These are phyloP conservation scores for Microsporum canis DNA, from an alignment of 2,329 filamentous ascomycete species.

Conservation along the genomic window DNA sequence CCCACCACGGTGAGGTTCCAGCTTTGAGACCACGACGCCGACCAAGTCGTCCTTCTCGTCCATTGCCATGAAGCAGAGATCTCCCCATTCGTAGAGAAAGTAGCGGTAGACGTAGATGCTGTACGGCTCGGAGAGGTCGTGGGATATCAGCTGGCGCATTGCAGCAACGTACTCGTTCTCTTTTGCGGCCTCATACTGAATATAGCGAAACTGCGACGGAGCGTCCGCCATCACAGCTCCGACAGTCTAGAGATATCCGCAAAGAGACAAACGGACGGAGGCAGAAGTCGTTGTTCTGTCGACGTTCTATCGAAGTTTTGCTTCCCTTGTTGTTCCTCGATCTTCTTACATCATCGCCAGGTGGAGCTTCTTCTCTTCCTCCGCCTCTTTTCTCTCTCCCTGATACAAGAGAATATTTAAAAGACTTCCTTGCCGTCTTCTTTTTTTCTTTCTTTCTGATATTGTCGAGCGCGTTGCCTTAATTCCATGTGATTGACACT, in stretches of 20 bases:
- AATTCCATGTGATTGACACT: not conserved
- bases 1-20: slow-evolving; percentile 78
- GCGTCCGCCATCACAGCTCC: slow-evolving; percentile 1
- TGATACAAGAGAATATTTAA: not conserved
- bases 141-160: slow-evolving; percentile 86
- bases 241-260: not conserved
- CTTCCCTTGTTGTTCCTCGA: not conserved
- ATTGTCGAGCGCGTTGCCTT: not conserved
- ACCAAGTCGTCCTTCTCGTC: slow-evolving; percentile 50
- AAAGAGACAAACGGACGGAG: not conserved
- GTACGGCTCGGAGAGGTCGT: slow-evolving; percentile 93
- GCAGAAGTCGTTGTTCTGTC: not conserved
- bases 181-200: slow-evolving; percentile 48
- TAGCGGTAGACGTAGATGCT: slow-evolving; percentile 99
- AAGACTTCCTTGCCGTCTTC: not conserved
- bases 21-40: slow-evolving; percentile 88
- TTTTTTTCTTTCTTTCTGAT: not conserved
- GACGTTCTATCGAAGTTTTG: not conserved
- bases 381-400: not conserved
- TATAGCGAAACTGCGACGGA: slow-evolving; percentile 37
- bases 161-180: slow-evolving; percentile 63
- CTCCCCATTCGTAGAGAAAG: slow-evolving; percentile 94
- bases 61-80: slow-evolving; percentile 79
- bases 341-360: slow-evolving; percentile 1
- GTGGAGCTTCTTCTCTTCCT: not conserved